Evolutionary conservation across 176 grass and related monocot genomes (phyloP).

Genomic region (Hyparrhenia diplandra): DNA sequence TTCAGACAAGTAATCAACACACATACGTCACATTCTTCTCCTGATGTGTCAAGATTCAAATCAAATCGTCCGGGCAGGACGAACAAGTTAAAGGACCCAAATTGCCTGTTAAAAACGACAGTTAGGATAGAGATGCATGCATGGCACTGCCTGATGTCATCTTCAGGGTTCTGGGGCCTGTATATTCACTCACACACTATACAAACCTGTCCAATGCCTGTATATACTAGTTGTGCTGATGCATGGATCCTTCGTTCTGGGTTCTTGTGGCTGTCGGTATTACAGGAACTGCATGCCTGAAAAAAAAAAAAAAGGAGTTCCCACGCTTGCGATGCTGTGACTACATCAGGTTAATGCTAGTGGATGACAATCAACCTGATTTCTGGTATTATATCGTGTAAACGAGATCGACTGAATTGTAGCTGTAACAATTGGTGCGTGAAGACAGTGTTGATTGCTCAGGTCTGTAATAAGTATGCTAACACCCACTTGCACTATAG

Average conservation of each 20-base stretch:
- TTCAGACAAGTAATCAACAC: slow-evolving; percentile 12
- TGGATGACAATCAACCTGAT: neutral
- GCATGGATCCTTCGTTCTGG: slow-evolving; percentile 14
- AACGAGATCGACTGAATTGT: neutral
- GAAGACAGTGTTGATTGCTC: neutral
- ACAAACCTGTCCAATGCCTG: neutral
- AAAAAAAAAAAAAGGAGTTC: neutral
- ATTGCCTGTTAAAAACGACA: slow-evolving; percentile 18
- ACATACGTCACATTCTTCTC: slow-evolving; percentile 10
- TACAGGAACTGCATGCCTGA: neutral
- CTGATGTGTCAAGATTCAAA: slow-evolving; percentile 28
- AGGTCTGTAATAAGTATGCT: neutral
- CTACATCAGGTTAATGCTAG: neutral
- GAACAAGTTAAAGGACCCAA: neutral
- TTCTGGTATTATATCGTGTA: neutral
- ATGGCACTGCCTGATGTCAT: slow-evolving; percentile 7
- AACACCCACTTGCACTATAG: neutral
- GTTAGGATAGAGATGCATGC: slow-evolving; percentile 6
- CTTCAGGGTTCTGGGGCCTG: neutral
- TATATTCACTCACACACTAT: neutral
- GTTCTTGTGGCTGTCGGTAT: slow-evolving; percentile 29
- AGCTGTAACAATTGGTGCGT: neutral
- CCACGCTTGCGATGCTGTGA: neutral
- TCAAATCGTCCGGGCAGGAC: neutral
- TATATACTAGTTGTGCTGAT: neutral